Evolutionary conservation across 2,329 filamentous ascomycete genomes (phyloP).

Genomic region (Claviceps cyperi): DNA sequence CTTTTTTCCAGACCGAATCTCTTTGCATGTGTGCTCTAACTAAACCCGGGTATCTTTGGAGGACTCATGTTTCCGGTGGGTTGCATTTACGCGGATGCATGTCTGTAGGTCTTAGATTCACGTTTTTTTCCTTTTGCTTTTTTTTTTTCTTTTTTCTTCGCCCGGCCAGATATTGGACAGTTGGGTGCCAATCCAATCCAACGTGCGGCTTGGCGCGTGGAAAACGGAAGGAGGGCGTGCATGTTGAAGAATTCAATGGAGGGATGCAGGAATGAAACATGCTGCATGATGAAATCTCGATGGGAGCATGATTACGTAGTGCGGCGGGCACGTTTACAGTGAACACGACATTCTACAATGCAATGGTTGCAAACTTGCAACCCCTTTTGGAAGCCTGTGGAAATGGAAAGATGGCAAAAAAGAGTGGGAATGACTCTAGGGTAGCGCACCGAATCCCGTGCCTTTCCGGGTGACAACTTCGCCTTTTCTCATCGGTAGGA

Average conservation of each 20-base stretch:
- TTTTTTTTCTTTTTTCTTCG: neutral
- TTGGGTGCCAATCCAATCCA: too few relatives aligned
- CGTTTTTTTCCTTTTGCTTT: too few relatives aligned
- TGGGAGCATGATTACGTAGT: neutral
- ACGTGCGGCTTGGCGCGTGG: neutral
- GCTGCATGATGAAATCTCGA: neutral
- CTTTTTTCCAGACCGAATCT: neutral
- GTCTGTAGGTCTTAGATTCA: too few relatives aligned
- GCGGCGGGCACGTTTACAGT: neutral
- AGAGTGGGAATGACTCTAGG: too few relatives aligned
- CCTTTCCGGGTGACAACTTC: too few relatives aligned
- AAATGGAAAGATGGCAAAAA: neutral
- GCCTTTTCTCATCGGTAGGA: too few relatives aligned
- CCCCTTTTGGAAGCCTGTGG: neutral
- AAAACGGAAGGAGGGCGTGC: neutral
- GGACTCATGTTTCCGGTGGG: too few relatives aligned
- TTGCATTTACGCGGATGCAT: too few relatives aligned
- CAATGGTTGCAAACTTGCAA: too few relatives aligned
- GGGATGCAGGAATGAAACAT: neutral
- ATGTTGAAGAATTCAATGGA: neutral
- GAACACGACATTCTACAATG: neutral
- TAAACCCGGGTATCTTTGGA: too few relatives aligned
- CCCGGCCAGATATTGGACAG: too few relatives aligned
- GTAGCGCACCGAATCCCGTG: too few relatives aligned
- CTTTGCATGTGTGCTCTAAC: neutral